Conservation (phyloP, 2,329 filamentous ascomycete genomes). For the Trichoderma endophyticum region DNA sequence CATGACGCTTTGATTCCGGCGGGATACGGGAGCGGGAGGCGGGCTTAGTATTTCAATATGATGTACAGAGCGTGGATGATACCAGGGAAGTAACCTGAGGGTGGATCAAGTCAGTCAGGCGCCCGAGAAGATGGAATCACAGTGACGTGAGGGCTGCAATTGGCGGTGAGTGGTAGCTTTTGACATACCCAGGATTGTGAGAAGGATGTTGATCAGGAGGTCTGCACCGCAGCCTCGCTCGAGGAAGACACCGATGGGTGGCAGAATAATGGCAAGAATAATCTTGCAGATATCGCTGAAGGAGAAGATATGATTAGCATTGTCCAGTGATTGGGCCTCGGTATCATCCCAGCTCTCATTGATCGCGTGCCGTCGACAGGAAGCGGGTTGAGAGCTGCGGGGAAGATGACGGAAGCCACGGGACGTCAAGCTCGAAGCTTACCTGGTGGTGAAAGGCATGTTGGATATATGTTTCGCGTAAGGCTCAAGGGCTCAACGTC, state of each 20-base stretch:
- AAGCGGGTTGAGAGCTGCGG: not conserved
- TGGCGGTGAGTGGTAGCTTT: not conserved
- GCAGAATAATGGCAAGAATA: slow-evolving; percentile 85
- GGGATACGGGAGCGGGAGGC: not conserved
- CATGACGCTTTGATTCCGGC: slow-evolving; percentile 5
- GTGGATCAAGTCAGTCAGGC: slow-evolving; percentile 19
- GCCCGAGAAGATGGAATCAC: not conserved
- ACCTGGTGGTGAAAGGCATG: slow-evolving; percentile 61
- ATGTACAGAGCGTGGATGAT: slow-evolving; percentile 95
- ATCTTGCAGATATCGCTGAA: slow-evolving; percentile 60
- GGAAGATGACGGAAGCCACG: slow-evolving; percentile 19
- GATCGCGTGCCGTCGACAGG: not conserved
- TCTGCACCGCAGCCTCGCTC: slow-evolving; percentile 87
- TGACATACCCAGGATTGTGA: slow-evolving; percentile 66
- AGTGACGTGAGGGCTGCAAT: not conserved
- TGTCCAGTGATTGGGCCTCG: not conserved
- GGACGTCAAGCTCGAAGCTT: slow-evolving; percentile 28
- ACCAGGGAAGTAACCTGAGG: slow-evolving; percentile 63
- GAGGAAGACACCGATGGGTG: slow-evolving; percentile 89
- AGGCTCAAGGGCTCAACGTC: not conserved
- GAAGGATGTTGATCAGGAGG: slow-evolving; percentile 86
- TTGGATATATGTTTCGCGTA: slow-evolving; percentile 29
- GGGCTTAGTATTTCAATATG: slow-evolving; percentile 76
- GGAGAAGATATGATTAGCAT: not conserved
- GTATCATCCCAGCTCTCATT: not conserved